Evolutionary conservation across 2,329 filamentous ascomycete genomes (phyloP).

Genomic region (Colletotrichum horii): DNA sequence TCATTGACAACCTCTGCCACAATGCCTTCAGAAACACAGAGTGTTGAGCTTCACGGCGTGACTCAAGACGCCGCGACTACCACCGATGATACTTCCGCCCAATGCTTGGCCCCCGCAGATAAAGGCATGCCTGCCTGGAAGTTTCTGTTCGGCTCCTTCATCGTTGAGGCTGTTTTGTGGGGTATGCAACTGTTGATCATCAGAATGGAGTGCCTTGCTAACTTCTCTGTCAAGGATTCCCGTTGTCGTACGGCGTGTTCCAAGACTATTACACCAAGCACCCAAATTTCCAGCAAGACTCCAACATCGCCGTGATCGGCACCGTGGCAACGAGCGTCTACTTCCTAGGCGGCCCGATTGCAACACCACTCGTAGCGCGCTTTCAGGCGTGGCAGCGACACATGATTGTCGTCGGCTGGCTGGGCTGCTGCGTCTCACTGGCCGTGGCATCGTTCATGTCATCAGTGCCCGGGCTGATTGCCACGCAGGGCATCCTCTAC

Average conservation of each 20-base stretch:
- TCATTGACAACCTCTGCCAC: fast-evolving
- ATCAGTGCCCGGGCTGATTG: slow-evolving; percentile 26
- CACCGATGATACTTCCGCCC: background rate
- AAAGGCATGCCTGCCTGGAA: background rate
- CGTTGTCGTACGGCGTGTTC: slow-evolving; percentile 32
- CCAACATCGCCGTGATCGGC: slow-evolving; percentile 29
- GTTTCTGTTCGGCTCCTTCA: background rate
- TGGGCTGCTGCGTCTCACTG: background rate
- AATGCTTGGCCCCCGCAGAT: background rate
- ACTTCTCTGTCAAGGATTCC: slow-evolving; percentile 21
- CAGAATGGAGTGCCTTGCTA: fast-evolving
- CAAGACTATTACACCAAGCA: slow-evolving; percentile 31
- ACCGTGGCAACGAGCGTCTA: slow-evolving; percentile 27
- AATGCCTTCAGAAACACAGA: background rate
- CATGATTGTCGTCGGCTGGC: slow-evolving; percentile 3
- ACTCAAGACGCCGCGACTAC: background rate
- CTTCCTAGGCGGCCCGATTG: slow-evolving; percentile 29
- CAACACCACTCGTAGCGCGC: slow-evolving; percentile 23
- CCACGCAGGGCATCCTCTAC: slow-evolving; percentile 33
- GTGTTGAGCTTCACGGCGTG: background rate
- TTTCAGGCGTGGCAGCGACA: slow-evolving; percentile 21
- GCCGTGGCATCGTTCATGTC: slow-evolving; percentile 24
- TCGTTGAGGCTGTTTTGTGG: background rate
- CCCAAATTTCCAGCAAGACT: slow-evolving; percentile 24
- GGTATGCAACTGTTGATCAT: background rate